Percentiles rank a stretch among this genome's conserved stretches.
Conservation (phyloP, 1,284 basidiomycete genomes). For the Papiliotrema laurentii region DNA sequence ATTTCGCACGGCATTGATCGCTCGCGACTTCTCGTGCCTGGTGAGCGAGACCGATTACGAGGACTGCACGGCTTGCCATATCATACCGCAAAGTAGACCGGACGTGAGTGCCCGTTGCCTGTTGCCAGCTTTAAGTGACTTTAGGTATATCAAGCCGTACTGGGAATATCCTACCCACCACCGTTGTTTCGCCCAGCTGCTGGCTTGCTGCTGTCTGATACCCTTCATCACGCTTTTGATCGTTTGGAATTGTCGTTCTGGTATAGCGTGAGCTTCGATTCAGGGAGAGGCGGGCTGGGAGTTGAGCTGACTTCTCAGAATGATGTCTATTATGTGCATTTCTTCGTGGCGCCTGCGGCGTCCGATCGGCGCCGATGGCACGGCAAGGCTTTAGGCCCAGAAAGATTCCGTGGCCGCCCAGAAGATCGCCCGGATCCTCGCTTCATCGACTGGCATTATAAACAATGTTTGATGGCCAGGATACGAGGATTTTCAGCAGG, state of each 20-base stretch:
- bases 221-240: not conserved
- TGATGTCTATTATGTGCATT: not conserved
- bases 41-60: not conserved
- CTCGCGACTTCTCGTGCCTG: constrained; percentile 18
- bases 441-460: not conserved
- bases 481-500: not conserved
- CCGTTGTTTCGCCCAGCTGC: not conserved
- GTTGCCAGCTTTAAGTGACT: not conserved
- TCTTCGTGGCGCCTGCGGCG: not conserved
- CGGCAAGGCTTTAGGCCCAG: not conserved
- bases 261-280: not conserved
- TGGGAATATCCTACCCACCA: not conserved
- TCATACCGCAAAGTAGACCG: not conserved
- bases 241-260: not conserved
- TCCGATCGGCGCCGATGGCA: no score
- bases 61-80: not conserved
- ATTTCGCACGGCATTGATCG: not conserved
- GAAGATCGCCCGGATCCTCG: not conserved
- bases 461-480: not conserved
- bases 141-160: not conserved
- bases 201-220: not conserved
- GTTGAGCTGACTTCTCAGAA: no score
- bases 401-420: not conserved
- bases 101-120: not conserved
- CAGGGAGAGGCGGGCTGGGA: not conserved